Base-by-base conservation (phyloP, 352 stramenopile species). In the Globisporangium okanoganense region DNA sequence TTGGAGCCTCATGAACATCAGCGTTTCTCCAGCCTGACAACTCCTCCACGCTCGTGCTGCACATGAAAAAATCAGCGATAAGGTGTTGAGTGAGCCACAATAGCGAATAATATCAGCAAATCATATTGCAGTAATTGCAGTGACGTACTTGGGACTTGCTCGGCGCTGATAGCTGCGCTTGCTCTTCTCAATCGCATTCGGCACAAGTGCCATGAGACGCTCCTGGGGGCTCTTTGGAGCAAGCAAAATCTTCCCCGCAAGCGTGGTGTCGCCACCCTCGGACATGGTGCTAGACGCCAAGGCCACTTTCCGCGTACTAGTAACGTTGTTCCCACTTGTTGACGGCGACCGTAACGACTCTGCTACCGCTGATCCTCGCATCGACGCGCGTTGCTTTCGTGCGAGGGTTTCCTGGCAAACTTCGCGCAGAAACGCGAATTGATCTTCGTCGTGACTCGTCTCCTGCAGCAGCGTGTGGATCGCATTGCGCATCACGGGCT, bases 211-310 rank as follows among this genome's bases (percentile, higher is more conserved):
- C 31, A 73, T 63, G 3, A 88, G 44, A 14, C 76, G 69, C 38
- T 90, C 76, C 52, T 90, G 78, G 2, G 77, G 79, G 38, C 79
- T 90, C 50, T 78, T 85, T 1, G 82, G 74, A 9, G 48, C n/a
- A 16, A 74, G 45, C 25, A 22, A 47, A 5, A 66, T 60, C 55
- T 64, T 53, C 13, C 38, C 49, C 44, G 20, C 49, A 49, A n/a
- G 48, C 48, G 36, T 16, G 50, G 33, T 35, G 4, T 58, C 45
- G 0, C 63, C 56, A 10, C 31, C 45, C 33, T 27, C 56, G 0
- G 51, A 66, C 6, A 14, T 54, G 5, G 41, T 49, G n/a, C 18
- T 71, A 5, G 29, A 67, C 22, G 41, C 31, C 5, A 61, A 2
- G 5, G 61, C 57, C 1, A 48, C 16, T 40, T 57, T 61, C 24